Evolutionary conservation across 345 rosid species (phyloP).

Genomic region (Aquilaria sinensis): DNA sequence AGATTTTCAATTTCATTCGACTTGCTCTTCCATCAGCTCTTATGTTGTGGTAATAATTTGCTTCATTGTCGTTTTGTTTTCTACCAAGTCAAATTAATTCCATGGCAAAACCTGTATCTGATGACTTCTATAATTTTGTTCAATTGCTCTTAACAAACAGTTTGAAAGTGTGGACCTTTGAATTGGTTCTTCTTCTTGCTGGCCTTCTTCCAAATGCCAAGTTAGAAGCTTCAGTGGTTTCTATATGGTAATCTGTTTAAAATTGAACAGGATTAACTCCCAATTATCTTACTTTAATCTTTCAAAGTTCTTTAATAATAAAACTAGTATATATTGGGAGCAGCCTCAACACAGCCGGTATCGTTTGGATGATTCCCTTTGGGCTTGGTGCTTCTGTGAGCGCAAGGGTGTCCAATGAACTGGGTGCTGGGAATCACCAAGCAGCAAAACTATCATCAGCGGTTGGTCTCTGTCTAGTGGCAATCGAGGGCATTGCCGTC

Average conservation of each 20-base stretch:
- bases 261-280: neutral
- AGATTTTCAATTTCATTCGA: slow-evolving; percentile 22
- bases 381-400: slow-evolving; percentile 49
- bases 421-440: slow-evolving; percentile 39
- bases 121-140: neutral
- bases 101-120: neutral
- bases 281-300: neutral
- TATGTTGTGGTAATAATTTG: slow-evolving; percentile 45
- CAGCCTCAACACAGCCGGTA: slow-evolving; percentile 35
- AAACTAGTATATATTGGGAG: neutral
- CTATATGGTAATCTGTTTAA: slow-evolving; percentile 36
- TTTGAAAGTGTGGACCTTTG: slow-evolving; percentile 55
- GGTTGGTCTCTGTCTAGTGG: slow-evolving; percentile 15
- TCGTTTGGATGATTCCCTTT: slow-evolving; percentile 32
- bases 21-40: slow-evolving; percentile 40
- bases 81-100: neutral
- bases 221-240: slow-evolving; percentile 51
- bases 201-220: slow-evolving; percentile 47
- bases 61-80: neutral
- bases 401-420: slow-evolving; percentile 44
- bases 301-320: neutral
- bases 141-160: slow-evolving; percentile 17
- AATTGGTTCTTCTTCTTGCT: slow-evolving; percentile 37
- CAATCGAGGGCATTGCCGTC: slow-evolving; percentile 16
- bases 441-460: slow-evolving; percentile 24